Evolutionary conservation across 108 stramenopile species (phyloP), one percentile per base, ranked within the genome.

Genomic region (Skeletonema tropicum): DNA sequence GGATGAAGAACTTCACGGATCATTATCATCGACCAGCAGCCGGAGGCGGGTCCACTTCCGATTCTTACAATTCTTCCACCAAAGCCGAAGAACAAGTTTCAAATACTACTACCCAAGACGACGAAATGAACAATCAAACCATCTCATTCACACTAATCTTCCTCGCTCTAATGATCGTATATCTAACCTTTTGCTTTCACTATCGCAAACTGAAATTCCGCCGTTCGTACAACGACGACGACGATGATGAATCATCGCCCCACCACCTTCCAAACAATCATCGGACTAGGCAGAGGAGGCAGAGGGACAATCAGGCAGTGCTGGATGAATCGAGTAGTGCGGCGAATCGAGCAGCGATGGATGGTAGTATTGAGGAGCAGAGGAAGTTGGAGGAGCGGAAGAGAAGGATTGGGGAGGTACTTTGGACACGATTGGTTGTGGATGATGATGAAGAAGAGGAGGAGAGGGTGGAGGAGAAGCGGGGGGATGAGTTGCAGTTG

Each of bases 331-430:
- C 73, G 17, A 65, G 62, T 26, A 32, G 49, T 52, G 73, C 69
- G 21, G 55, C 68, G 19, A 19, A 26, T 23, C 62, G 79, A 0
- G 79, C 79, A 0, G 5, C 42, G 55, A 9, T 7, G 19, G 46
- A 80, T 48, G 38, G 13, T 1, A 29, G 26, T 29, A n/a, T n/a
- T 0, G 57, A 64, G 17, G 61, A 49, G 57, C 39, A 11, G 14
- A 6, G 31, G 3, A 80, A 74, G 57, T 59, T 74, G 60, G 68
- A 80, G 26, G 55, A 70, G 32, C n/a, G 79, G 55, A 80, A 66
- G 69, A 13, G 25, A 19, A 59, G 65, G 63, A 74, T 80, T 60
- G 41, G 59, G 15, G 45, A 38, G 29, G 73, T 61, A 0, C 42
- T 80, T 57, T 41, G 57, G 39, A 63, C 62, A 13, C 64, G 64